A percentile compares a stretch with the other conserved stretches of the same genome.
These are phyloP conservation scores for Bullera alba DNA, from an alignment of 768 basidiomycete species.

Conservation along the genomic window DNA sequence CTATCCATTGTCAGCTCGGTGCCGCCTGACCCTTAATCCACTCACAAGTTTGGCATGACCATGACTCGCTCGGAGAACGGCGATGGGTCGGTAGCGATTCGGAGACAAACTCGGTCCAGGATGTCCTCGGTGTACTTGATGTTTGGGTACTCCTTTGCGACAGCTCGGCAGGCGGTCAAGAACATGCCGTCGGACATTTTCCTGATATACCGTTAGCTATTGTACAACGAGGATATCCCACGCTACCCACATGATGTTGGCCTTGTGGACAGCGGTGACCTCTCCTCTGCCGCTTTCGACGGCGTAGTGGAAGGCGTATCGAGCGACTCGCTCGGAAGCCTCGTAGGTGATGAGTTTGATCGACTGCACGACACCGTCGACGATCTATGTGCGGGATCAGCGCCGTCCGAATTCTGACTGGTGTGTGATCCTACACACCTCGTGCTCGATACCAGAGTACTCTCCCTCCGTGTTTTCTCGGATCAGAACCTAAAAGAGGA, in stretches of 20 bases:
- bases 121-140: slow-evolving; percentile 94
- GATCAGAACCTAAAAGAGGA: slow-evolving; percentile 57
- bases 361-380: slow-evolving; percentile 97
- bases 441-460: slow-evolving; percentile 99
- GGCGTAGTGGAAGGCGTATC: slow-evolving; percentile 98
- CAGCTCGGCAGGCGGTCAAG: slow-evolving; percentile 90
- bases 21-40: slow-evolving; percentile 27
- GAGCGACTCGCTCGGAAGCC: slow-evolving; percentile 94
- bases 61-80: slow-evolving; percentile 95
- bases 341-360: slow-evolving; percentile 99
- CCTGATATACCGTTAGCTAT: slow-evolving; percentile 51
- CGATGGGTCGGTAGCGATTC: slow-evolving; percentile 84
- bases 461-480: slow-evolving; percentile 99
- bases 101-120: slow-evolving; percentile 89
- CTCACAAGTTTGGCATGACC: slow-evolving; percentile 99
- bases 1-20: slow-evolving; percentile 11
- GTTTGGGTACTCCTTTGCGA: slow-evolving; percentile 90
- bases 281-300: slow-evolving; percentile 74
- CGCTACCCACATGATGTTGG: slow-evolving; percentile 83
- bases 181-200: slow-evolving; percentile 99
- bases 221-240: not conserved
- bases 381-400: slow-evolving; percentile 56
- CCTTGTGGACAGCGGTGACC: slow-evolving; percentile 98
- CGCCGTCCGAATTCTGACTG: not conserved
- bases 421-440: slow-evolving; percentile 52